Conservation (phyloP, 441 rosid species). For the Pelargonium citronellum region DNA sequence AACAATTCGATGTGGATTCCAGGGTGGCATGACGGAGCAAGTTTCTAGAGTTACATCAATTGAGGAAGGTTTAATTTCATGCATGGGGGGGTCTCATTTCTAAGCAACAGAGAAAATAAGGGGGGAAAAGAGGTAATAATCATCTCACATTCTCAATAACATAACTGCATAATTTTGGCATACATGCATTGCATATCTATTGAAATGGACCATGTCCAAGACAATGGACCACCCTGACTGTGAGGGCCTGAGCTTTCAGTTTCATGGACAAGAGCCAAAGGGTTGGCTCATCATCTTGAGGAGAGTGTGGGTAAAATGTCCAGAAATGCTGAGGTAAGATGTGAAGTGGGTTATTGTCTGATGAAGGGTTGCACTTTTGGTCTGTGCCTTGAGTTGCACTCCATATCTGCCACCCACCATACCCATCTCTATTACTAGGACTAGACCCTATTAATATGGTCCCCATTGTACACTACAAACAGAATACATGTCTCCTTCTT, state of each 20-base stretch:
- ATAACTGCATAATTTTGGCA: too few species aligned
- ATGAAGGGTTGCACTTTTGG: slow-evolving; percentile 6
- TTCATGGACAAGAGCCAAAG: neutral
- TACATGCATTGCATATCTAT: neutral
- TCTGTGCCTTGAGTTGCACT: slow-evolving; percentile 28
- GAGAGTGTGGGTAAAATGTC: too few species aligned
- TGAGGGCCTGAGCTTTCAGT: neutral
- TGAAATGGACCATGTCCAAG: neutral
- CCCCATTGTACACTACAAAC: slow-evolving; percentile 4
- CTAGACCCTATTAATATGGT: neutral
- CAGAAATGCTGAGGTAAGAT: slow-evolving; percentile 10
- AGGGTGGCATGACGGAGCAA: too few species aligned
- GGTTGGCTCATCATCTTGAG: neutral
- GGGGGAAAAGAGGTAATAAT: too few species aligned
- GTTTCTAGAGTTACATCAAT: too few species aligned
- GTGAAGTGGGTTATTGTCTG: neutral
- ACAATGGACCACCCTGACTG: neutral
- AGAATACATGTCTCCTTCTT: neutral
- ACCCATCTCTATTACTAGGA: neutral
- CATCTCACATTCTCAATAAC: too few species aligned
- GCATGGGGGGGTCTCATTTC: too few species aligned
- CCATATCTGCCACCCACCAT: slow-evolving; percentile 12
- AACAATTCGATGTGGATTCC: too few species aligned
- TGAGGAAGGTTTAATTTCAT: too few species aligned
- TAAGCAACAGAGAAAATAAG: too few species aligned